Evolutionary conservation across 768 basidiomycete species (phyloP), one percentile per base, ranked within the genome.

Genomic region (Boletales sp.): DNA sequence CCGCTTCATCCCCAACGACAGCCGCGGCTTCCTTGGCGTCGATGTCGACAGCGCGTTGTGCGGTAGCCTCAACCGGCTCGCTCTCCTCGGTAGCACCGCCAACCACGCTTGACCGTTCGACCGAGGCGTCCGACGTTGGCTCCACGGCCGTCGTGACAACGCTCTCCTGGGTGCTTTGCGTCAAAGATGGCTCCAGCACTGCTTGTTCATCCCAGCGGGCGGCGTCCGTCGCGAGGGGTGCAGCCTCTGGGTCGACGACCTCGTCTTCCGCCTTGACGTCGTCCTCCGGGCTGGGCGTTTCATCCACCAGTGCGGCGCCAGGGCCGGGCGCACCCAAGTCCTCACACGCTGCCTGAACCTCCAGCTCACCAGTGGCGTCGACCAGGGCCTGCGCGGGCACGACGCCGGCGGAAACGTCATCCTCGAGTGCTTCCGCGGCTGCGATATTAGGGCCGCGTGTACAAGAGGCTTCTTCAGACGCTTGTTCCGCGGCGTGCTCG

Each of bases 401-500:
- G 21, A 2, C 41, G 48, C 41, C 41, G 33, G 38, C 39, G 35
- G 47, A 25, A 37, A 44, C 39, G 12, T 40, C 31, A 32, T 1
- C 38, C 13, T 38, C 15, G 13, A 33, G 14, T 13, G n/a, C 40
- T 21, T 40, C 51, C 36, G 34, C 21, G 18, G 35, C 25, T 17
- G 25, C 25, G 25, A 28, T 28, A 28, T 28, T 28, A 6, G 25
- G 25, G 6, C 25, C 25, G 25, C 2, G 2, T 14, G 15, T 33
- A 37, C 15, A 32, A 40, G 33, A n/a, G 25, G 25, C 30, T 42
- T 46, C 57, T 48, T 45, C 45, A 17, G 49, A 37, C 3, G 38
- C 54, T 14, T 43, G 49, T 21, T 46, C 55, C 51, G 49, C 46
- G 44, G 50, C 13, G 9, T 39, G 43, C 17, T 57, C 51, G 15